A percentile compares a stretch with the other conserved stretches of the same genome.
phyloP scores from a whole-genome alignment of 2,329 filamentous ascomycete genomes.

The Pseudogymnoascus sp. region DNA sequence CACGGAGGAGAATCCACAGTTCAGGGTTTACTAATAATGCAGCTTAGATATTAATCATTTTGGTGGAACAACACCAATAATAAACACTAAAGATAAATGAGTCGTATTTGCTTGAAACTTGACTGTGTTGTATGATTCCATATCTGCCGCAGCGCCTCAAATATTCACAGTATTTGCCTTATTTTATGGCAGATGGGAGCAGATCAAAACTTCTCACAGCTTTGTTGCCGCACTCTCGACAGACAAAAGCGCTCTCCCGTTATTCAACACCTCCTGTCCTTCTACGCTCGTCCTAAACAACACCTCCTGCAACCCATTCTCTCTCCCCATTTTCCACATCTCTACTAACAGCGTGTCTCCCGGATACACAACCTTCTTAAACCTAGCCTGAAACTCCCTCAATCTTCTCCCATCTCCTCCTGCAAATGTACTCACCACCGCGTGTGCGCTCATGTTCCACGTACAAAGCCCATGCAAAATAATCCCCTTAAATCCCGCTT shows the following conservation, averaged over 20 bases:
- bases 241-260: not conserved
- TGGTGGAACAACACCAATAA: not conserved
- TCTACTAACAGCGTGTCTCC: conserved; percentile 39
- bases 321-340: conserved; percentile 35
- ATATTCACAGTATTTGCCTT: not conserved
- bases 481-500: conserved; percentile 39
- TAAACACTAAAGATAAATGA: not conserved
- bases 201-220: not conserved
- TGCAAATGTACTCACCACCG: conserved; percentile 35
- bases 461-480: conserved; percentile 43
- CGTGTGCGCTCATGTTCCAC: conserved; percentile 42
- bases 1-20: not conserved
- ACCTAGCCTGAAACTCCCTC: conserved; percentile 39
- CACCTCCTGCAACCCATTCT: conserved; percentile 30
- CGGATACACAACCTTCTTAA: conserved; percentile 41
- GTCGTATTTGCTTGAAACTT: not conserved
- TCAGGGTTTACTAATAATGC: not conserved
- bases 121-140: not conserved
- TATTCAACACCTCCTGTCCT: not conserved
- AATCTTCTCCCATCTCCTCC: conserved; percentile 35
- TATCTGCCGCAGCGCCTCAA: not conserved
- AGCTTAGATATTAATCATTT: not conserved
- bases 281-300: conserved; percentile 36
- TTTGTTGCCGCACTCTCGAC: not conserved
- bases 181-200: not conserved